Evolutionary conservation across 306 rosid species (phyloP), one percentile per base, ranked within the genome.

Genomic region (Trifolium fragiferum): DNA sequence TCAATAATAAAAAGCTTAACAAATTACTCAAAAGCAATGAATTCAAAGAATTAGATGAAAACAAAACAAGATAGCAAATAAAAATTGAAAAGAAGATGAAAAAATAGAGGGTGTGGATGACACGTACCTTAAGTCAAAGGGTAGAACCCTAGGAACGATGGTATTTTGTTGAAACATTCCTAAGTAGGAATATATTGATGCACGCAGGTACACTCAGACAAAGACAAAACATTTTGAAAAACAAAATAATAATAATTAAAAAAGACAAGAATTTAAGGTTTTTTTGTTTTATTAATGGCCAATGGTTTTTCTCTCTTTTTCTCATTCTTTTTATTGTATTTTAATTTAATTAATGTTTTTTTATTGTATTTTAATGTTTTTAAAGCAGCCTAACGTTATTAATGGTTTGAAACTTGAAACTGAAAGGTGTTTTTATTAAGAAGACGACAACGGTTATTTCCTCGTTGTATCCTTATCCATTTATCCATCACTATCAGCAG

Each of bases 131-230:
- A 15, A 53, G 85, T 75, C 67, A 81, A 67, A 69, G 68, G 61
- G 71, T 38, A 78, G 85, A 83, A 80, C 82, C 87, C 85, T 74
- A 77, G 74, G 27, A 80, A 55, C 60, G 46, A 71, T 53, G 71
- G 68, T 61, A 12, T 8, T 43, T 8, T 43, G 35, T 80, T 33
- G 71, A 68, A 83, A 78, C 85, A 81, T 83, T 80, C 82, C 75
- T 38, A 78, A 68, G 68, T 54, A 77, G 58, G 77, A 80, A 72
- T 77, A 67, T 83, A 51, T 35, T 33, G 41, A 76, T 68, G 81
- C 57, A 70, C 61, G 78, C 70, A 74, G 69, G 58, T 46, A 51
- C 81, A 77, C 71, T 55, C 73, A n/a, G 73, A 58, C 78, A 46
- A 20, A 61, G 59, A 63, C 63, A 41, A 1, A 1, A 62, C 76